phyloP scores from a whole-genome alignment of 768 basidiomycete genomes.

The Tulasnella sp. region DNA sequence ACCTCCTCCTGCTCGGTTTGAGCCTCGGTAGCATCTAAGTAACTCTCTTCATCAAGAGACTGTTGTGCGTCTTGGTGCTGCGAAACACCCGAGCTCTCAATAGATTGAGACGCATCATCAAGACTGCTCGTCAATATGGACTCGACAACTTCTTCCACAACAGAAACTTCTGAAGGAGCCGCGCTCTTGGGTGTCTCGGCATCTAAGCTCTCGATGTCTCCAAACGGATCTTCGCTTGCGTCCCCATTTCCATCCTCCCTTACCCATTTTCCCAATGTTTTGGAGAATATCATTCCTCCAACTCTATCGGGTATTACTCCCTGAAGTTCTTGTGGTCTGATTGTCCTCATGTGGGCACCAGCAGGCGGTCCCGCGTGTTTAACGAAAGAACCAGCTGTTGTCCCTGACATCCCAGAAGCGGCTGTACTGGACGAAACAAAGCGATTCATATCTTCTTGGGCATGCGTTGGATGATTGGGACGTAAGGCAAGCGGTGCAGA shows the following conservation, averaged over 20 bases:
- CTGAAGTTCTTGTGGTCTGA: conserved; percentile 65
- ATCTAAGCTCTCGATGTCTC: conserved; percentile 82
- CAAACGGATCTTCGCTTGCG: conserved; percentile 78
- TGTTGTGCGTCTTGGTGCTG: background rate
- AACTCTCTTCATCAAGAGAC: background rate
- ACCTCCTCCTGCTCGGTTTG: conserved; percentile 46
- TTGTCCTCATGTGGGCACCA: conserved; percentile 42
- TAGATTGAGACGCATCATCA: background rate
- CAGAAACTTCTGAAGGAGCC: background rate
- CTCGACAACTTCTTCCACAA: conserved; percentile 18
- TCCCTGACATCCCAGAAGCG: conserved; percentile 26
- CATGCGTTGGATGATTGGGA: conserved; percentile 40
- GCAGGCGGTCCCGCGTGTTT: conserved; percentile 68
- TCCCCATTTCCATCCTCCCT: conserved; percentile 39
- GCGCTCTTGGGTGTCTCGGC: conserved; percentile 27
- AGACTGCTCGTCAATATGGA: conserved; percentile 7
- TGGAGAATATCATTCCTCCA: conserved; percentile 82
- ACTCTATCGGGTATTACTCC: conserved; percentile 57
- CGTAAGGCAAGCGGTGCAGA: conserved; percentile 26
- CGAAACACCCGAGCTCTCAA: background rate
- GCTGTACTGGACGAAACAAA: conserved; percentile 83
- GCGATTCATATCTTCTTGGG: conserved; percentile 53
- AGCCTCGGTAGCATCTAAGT: conserved; percentile 17
- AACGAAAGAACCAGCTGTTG: conserved; percentile 64
- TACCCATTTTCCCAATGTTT: conserved; percentile 73